Base-by-base conservation (phyloP, 2,329 filamentous ascomycete species). In the Bimuria novae-zelandiae region DNA sequence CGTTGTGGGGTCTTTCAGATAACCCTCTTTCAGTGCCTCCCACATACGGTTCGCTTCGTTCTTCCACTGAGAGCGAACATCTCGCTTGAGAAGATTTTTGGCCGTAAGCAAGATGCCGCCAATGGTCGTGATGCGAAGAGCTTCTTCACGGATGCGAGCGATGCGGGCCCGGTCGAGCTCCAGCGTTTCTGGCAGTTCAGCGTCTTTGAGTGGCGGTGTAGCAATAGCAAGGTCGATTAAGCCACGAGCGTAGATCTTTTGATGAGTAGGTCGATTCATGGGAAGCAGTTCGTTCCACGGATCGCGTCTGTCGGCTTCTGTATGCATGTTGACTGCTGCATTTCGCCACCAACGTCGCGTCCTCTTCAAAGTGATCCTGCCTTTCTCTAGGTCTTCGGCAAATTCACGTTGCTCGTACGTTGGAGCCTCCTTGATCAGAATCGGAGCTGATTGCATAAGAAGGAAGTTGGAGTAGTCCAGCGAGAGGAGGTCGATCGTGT, bases 381-480 rank as follows among this genome's bases (percentile, higher is more conserved):
- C 81, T 21, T 78, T 75, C 54, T 85, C 82, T 23, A 91, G 66
- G 37, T 89, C 84, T 32, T 87, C 80, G 1, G 82, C 78, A 62
- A 94, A 94, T 33, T 81, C 80, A 59, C 86, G 86, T n/a, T 85
- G 81, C 67, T 94, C 90, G 69, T 93, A 93, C 14, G 85, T 81
- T 1, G 85, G 77, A 1, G 89, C 85, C 58, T 89, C 86, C 57
- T 87, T 83, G 49, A 91, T 84, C 47, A 94, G 80, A 5, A 84
- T 84, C 0, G 89, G 88, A 1, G 88, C 88, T 0, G 86, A 86
- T 23, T 88, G 82, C 70, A 86, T 85, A 44, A 94, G 77, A 63
- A 92, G 80, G 67, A 90, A 93, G 69, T 94, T 94, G 54, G 89
- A 87, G 65, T 92, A 92, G 64, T 94, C 90, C 53, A 90, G 85